Evolutionary conservation across 768 basidiomycete species (phyloP).

Genomic region (Plicaturopsis crispa): DNA sequence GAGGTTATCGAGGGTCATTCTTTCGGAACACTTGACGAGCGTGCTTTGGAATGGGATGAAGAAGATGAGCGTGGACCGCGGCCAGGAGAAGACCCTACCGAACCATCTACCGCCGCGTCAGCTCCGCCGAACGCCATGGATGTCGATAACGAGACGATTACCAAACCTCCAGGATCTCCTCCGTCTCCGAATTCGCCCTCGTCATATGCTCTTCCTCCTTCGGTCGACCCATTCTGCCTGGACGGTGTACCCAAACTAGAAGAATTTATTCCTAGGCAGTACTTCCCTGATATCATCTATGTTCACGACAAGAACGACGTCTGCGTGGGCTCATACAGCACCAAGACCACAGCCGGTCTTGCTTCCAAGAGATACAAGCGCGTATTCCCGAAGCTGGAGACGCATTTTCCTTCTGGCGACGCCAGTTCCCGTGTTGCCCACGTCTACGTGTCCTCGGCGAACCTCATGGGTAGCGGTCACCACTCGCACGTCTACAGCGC

Average conservation of each 20-base stretch:
- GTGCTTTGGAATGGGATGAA: no score
- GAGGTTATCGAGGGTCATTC: no score
- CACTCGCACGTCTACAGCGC: conserved; percentile 47
- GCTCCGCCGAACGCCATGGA: no score
- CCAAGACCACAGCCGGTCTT: not conserved
- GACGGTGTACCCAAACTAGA: conserved; percentile 18
- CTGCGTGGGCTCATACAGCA: conserved; percentile 1
- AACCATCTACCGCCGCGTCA: no score
- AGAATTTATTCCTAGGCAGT: conserved; percentile 13
- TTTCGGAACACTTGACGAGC: no score
- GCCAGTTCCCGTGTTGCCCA: conserved; percentile 29
- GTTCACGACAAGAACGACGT: conserved; percentile 15
- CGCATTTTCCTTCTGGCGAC: conserved; percentile 1
- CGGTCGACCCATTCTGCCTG: no score
- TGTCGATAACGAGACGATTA: no score
- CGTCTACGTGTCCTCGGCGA: conserved; percentile 34
- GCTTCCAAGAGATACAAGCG: conserved; percentile 10
- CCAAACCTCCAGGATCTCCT: no score
- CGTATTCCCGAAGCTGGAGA: conserved; percentile 11
- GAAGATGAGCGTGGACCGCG: no score
- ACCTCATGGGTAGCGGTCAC: conserved; percentile 33
- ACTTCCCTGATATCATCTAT: conserved; percentile 16
- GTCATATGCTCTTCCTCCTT: no score
- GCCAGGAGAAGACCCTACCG: no score
- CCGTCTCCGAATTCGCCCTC: no score